Evolutionary conservation across 2,329 filamentous ascomycete genomes (phyloP).

Genomic region (Chalaropsis ovoidea): DNA sequence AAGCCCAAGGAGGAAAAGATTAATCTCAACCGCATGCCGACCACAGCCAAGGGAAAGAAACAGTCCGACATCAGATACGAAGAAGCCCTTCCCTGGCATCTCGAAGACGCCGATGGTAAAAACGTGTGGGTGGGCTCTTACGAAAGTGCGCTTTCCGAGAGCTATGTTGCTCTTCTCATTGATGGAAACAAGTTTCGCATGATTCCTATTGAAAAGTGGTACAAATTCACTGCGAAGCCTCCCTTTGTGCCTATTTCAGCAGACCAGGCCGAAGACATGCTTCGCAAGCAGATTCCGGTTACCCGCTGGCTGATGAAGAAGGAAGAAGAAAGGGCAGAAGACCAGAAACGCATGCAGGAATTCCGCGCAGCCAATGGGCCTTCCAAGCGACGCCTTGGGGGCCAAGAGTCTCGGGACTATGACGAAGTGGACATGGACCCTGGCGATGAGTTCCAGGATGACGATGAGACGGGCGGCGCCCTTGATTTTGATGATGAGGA

Average conservation of each 20-base stretch:
- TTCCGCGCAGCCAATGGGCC: constrained; percentile 24
- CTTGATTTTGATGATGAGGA: constrained; percentile 77
- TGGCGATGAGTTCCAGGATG: constrained; percentile 72
- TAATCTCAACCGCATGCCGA: constrained; percentile 73
- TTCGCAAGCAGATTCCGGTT: constrained; percentile 66
- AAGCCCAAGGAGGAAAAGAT: constrained; percentile 76
- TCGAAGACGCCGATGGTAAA: constrained; percentile 93
- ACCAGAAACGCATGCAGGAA: constrained; percentile 50
- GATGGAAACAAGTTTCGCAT: constrained; percentile 63
- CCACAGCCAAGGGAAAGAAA: constrained; percentile 68
- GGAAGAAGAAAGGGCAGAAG: constrained; percentile 45
- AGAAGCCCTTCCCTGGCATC: constrained; percentile 89
- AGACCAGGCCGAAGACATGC: constrained; percentile 74
- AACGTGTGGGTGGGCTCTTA: constrained; percentile 91
- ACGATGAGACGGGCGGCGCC: constrained; percentile 67
- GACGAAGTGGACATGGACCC: constrained; percentile 55
- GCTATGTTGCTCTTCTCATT: constrained; percentile 69
- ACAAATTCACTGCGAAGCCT: constrained; percentile 73
- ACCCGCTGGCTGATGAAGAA: constrained; percentile 72
- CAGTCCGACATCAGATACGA: constrained; percentile 70
- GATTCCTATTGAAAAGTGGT: constrained; percentile 92
- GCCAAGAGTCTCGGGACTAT: constrained; percentile 42
- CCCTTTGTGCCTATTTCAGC: constrained; percentile 67
- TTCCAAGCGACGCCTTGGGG: constrained; percentile 18
- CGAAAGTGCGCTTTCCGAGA: constrained; percentile 76